Conservation (phyloP, 140 eudicot genomes). For the Erigeron philadelphicus region DNA sequence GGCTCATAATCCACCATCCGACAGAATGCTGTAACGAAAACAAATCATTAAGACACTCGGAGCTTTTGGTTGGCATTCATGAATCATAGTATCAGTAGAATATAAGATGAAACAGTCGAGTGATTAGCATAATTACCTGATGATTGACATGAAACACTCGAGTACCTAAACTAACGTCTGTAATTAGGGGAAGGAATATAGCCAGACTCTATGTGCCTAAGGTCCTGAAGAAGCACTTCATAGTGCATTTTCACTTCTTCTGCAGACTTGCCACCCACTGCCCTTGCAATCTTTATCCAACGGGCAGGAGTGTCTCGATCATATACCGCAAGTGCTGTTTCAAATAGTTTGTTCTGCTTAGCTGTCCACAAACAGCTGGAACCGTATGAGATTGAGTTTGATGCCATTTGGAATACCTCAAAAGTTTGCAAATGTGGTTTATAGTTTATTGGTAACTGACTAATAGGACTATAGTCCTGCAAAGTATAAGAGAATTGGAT, state of each 20-base stretch:
- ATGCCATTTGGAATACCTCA: slow-evolving; percentile 33
- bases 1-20: background rate
- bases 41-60: background rate
- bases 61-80: background rate
- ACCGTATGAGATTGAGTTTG: slow-evolving; percentile 34
- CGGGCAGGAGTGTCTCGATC: slow-evolving; percentile 35
- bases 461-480: background rate
- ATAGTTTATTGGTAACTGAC: background rate
- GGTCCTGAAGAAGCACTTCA: slow-evolving; percentile 33
- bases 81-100: background rate
- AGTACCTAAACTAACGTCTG: slow-evolving; percentile 3
- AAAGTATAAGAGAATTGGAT: slow-evolving; percentile 19
- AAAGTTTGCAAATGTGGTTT: slow-evolving; percentile 1
- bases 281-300: slow-evolving; percentile 36
- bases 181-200: slow-evolving; percentile 35
- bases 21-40: background rate
- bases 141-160: background rate
- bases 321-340: slow-evolving; percentile 31
- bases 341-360: slow-evolving; percentile 40
- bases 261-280: slow-evolving; percentile 37
- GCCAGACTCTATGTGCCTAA: slow-evolving; percentile 37
- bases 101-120: background rate
- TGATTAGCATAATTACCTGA: background rate
- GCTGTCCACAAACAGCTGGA: slow-evolving; percentile 35
- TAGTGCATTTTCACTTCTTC: slow-evolving; percentile 47